phyloP scores from a whole-genome alignment of 768 basidiomycete species.

The Agrocybe chaxingu region DNA sequence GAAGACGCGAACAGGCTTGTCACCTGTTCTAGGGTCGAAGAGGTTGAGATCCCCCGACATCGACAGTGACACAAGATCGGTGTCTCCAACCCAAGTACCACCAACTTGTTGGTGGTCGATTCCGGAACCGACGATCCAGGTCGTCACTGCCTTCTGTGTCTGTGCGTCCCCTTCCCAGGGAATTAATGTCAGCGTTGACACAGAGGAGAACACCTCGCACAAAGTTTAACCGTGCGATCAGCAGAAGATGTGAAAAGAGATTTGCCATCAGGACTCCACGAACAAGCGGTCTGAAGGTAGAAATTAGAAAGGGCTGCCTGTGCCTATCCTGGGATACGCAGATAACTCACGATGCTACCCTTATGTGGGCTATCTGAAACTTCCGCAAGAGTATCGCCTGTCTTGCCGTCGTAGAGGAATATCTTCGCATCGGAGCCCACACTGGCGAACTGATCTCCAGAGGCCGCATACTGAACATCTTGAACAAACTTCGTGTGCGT shows the following conservation, averaged over 20 bases:
- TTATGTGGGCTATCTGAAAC: conserved; percentile 67
- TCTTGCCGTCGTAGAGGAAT: conserved; percentile 89
- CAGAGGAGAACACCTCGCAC: conserved; percentile 36
- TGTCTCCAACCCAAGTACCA: conserved; percentile 74
- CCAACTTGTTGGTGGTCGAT: conserved; percentile 84
- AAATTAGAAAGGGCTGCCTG: neutral
- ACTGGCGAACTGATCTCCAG: conserved; percentile 81
- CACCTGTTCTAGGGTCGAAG: conserved; percentile 69
- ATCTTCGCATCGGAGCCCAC: conserved; percentile 87
- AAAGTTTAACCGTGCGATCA: conserved; percentile 85
- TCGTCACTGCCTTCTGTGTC: conserved; percentile 58
- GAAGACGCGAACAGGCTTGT: conserved; percentile 58
- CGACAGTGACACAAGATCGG: conserved; percentile 78
- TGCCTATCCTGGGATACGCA: neutral
- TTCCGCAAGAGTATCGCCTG: conserved; percentile 74
- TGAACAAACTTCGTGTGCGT: conserved; percentile 92
- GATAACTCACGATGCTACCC: conserved; percentile 67
- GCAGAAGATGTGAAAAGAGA: conserved; percentile 78
- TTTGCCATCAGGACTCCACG: conserved; percentile 80
- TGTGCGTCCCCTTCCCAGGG: conserved; percentile 73
- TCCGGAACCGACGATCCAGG: conserved; percentile 74
- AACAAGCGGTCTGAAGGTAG: conserved; percentile 56
- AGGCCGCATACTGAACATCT: conserved; percentile 79
- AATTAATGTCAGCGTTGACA: neutral
- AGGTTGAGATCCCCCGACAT: conserved; percentile 79